Evolutionary conservation across 495 filamentous ascomycete species (phyloP).

Genomic region (Neurospora africana): DNA sequence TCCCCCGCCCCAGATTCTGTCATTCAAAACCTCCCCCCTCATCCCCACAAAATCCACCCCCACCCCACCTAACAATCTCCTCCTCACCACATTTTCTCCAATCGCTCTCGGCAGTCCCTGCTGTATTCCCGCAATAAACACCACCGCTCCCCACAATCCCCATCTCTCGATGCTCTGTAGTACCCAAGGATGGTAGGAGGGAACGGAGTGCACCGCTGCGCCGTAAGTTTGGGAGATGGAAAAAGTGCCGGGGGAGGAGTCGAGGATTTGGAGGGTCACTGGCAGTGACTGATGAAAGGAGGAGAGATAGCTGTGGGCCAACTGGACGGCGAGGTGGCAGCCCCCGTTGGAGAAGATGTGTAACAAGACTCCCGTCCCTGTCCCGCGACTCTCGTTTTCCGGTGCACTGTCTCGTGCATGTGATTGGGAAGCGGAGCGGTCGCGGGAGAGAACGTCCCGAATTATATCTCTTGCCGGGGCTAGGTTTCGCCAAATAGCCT

Average conservation of each 20-base stretch:
- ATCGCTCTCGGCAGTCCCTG: constrained; percentile 11
- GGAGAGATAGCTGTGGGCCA: constrained; percentile 18
- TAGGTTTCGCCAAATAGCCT: not conserved
- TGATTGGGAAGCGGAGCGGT: not conserved
- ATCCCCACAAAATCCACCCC: constrained; percentile 13
- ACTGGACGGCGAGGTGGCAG: constrained; percentile 19
- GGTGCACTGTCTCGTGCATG: no score
- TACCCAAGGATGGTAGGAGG: not conserved
- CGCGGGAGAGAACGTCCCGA: not conserved
- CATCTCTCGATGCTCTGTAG: not conserved
- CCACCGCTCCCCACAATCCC: not conserved
- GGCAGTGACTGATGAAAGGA: not conserved
- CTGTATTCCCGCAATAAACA: constrained; percentile 11
- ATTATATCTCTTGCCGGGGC: not conserved
- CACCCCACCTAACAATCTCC: constrained; percentile 11
- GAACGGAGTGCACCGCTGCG: not conserved
- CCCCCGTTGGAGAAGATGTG: constrained; percentile 38
- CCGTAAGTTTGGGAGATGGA: not conserved
- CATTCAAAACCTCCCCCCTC: constrained; percentile 18
- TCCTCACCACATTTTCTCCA: constrained; percentile 11
- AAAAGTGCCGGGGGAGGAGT: constrained; percentile 22
- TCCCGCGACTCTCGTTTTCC: not conserved
- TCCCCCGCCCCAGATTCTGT: constrained; percentile 5
- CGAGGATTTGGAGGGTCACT: constrained; percentile 12
- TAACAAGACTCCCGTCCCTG: constrained; percentile 13